phyloP scores from a whole-genome alignment of 305 asterid species.

The Fraxinus baroniana region DNA sequence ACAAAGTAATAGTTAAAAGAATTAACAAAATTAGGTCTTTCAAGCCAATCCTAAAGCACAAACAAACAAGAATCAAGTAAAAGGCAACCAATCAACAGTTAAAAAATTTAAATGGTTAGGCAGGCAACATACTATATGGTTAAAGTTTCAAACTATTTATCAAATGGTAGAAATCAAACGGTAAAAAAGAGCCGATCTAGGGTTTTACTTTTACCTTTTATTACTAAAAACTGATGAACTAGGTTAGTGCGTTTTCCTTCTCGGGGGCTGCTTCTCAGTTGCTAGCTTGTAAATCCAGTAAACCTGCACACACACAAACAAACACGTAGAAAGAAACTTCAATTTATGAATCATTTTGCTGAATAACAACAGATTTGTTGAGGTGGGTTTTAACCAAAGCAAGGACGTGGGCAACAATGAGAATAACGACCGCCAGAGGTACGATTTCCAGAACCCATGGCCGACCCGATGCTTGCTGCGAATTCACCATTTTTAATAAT shows the following conservation, averaged over 20 bases:
- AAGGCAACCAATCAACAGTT: background rate
- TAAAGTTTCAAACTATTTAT: background rate
- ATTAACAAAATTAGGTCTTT: background rate
- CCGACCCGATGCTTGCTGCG: slow-evolving; percentile 32
- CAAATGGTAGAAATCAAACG: background rate
- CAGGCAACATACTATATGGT: background rate
- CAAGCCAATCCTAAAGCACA: background rate
- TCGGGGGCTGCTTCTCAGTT: slow-evolving; percentile 70
- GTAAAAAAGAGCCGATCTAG: background rate
- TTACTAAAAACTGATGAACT: background rate
- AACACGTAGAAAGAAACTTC: slow-evolving; percentile 8
- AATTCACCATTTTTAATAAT: slow-evolving; percentile 39
- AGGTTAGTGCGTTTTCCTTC: slow-evolving; percentile 52
- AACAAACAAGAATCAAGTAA: background rate
- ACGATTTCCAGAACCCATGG: slow-evolving; percentile 60
- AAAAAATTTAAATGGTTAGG: background rate
- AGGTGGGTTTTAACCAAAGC: slow-evolving; percentile 45
- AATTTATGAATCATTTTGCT: background rate
- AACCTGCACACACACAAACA: slow-evolving; percentile 41
- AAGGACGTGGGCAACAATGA: slow-evolving; percentile 49
- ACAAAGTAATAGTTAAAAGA: background rate
- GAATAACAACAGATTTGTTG: background rate
- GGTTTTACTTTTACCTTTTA: background rate
- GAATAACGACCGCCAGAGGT: slow-evolving; percentile 52
- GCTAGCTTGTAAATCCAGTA: slow-evolving; percentile 89